Conservation (phyloP, 345 rosid species). For the Salix koriyanagi region DNA sequence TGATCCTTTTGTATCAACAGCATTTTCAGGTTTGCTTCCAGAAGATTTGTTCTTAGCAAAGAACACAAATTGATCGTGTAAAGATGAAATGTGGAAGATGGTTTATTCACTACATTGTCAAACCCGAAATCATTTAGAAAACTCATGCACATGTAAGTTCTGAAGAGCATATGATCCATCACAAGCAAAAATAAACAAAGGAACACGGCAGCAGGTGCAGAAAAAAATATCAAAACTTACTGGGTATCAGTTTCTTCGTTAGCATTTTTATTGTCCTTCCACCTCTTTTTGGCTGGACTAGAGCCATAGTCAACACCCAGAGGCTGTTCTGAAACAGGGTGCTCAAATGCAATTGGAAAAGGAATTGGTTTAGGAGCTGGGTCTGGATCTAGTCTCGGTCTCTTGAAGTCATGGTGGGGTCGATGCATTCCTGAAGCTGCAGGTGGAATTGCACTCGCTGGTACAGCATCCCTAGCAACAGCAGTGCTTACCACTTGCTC, state of each 20-base stretch:
- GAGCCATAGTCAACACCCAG: not conserved
- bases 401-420: constrained; percentile 5
- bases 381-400: constrained; percentile 6
- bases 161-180: not conserved
- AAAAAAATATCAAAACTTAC: not conserved
- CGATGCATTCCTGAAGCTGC: not conserved
- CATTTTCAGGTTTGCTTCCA: not conserved
- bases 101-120: not conserved
- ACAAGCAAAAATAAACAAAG: not conserved
- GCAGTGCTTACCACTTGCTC: constrained; percentile 2
- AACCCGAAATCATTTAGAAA: not conserved
- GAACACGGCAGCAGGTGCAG: not conserved
- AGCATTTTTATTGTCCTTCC: constrained; percentile 11
- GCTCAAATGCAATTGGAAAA: constrained; percentile 25
- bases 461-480: not conserved
- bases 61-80: not conserved
- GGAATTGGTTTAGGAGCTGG: not conserved
- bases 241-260: not conserved
- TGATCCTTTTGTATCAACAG: not conserved
- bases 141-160: not conserved
- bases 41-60: not conserved
- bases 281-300: not conserved
- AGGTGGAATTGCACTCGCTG: not conserved
- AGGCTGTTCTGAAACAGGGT: not conserved
- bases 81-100: not conserved